These are phyloP conservation scores for Phyllosticta citribraziliensis DNA, from an alignment of 2,329 filamentous ascomycete genomes.

Conservation along the genomic window DNA sequence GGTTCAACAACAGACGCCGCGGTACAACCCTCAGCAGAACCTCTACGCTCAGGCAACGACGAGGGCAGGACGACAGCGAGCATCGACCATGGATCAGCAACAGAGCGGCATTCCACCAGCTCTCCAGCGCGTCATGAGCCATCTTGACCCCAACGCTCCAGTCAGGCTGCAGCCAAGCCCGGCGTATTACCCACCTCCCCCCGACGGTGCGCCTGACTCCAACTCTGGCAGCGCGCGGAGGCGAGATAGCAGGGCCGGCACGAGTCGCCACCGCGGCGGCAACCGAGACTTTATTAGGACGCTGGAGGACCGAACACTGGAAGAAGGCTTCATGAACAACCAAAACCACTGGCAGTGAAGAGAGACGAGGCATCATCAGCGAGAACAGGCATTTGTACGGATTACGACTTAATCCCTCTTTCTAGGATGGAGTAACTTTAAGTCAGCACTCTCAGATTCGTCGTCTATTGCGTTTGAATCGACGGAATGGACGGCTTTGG, in stretches of 20 bases:
- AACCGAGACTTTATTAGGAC: conserved; percentile 90
- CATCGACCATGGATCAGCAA: conserved; percentile 93
- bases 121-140: conserved; percentile 89
- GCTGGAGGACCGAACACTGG: conserved; percentile 84
- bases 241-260: conserved; percentile 61
- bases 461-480: neutral
- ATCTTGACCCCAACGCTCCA: conserved; percentile 87
- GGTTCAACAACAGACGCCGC: conserved; percentile 28
- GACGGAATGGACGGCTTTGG: neutral
- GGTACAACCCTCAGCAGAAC: conserved; percentile 55
- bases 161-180: conserved; percentile 92
- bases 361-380: neutral
- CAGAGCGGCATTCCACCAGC: conserved; percentile 85
- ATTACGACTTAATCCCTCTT: neutral
- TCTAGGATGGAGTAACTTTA: neutral
- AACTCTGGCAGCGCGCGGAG: conserved; percentile 57
- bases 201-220: conserved; percentile 66
- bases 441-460: neutral
- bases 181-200: conserved; percentile 90
- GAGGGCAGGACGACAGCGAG: conserved; percentile 72
- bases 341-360: conserved; percentile 54
- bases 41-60: conserved; percentile 66
- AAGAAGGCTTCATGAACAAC: conserved; percentile 76
- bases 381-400: neutral
- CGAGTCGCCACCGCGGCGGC: conserved; percentile 37